Evolutionary conservation across 1,139 yeast species (phyloP).

Genomic region (Arxiozyma telluris): DNA sequence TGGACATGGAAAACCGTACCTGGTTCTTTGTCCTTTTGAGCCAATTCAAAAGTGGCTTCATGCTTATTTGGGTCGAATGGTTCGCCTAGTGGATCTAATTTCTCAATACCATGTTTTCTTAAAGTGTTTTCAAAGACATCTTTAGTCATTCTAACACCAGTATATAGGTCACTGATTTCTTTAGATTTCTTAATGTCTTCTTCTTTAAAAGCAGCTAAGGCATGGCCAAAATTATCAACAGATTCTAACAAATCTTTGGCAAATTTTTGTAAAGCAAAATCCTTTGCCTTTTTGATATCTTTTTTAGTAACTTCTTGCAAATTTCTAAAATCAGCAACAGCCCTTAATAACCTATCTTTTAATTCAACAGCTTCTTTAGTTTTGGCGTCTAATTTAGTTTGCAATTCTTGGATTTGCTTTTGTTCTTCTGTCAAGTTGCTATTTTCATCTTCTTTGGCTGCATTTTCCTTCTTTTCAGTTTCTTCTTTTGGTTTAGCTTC

Average conservation of each 20-base stretch:
- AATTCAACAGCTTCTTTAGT: slow-evolving; percentile 75
- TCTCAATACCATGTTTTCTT: slow-evolving; percentile 66
- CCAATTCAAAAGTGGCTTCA: slow-evolving; percentile 86
- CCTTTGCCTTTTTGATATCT: slow-evolving; percentile 79
- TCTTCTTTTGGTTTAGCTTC: slow-evolving; percentile 16
- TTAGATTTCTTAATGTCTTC: slow-evolving; percentile 50
- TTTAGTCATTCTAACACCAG: slow-evolving; percentile 89
- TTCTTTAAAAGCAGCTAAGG: slow-evolving; percentile 60
- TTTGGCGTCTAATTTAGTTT: slow-evolving; percentile 51
- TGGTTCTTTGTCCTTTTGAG: slow-evolving; percentile 83
- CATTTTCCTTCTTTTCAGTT: not conserved
- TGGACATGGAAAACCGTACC: slow-evolving; percentile 92
- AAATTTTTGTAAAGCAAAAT: slow-evolving; percentile 86
- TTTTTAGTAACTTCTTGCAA: slow-evolving; percentile 84
- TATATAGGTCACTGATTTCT: slow-evolving; percentile 69
- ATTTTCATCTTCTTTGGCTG: slow-evolving; percentile 6
- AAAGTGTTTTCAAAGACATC: slow-evolving; percentile 80
- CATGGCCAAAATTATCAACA: slow-evolving; percentile 84
- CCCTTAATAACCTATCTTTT: slow-evolving; percentile 74
- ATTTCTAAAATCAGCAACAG: slow-evolving; percentile 89
- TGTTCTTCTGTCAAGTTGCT: slow-evolving; percentile 14
- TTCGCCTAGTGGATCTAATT: slow-evolving; percentile 78
- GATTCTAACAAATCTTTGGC: slow-evolving; percentile 87
- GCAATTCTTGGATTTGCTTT: slow-evolving; percentile 30
- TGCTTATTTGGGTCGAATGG: slow-evolving; percentile 84